Base-by-base conservation (phyloP, 345 rosid genomes). In the Bruguiera sexangula region DNA sequence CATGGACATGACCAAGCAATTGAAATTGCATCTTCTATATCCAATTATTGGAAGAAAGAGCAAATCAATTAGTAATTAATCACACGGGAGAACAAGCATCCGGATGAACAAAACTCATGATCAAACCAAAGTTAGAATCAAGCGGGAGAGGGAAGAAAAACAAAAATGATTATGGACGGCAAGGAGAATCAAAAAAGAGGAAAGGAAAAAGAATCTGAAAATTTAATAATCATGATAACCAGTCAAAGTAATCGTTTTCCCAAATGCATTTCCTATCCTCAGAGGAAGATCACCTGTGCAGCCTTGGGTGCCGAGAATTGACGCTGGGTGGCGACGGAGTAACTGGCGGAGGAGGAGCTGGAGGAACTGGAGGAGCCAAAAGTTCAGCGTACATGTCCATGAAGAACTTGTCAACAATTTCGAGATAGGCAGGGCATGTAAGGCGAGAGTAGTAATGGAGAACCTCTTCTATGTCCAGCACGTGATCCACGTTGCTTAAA, bases 391-490 rank as follows among this genome's bases (percentile, higher is more conserved):
- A 87, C 27, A 92, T 78, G 16, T 92, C 91, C 76, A 82, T 70
- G 86, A 92, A 90, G 73, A 89, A 87, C 68, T 76, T 81, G 59
- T 92, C 98, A 29, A 88, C 85, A 51, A 92, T 85, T 53, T 86
- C 92, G 20, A 83, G 58, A 78, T 87, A 92, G 51, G 85, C 84
- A 37, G 89, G 84, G n/a, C 87, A 92, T 8, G 86, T 85, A 20
- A 92, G 86, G 31, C 90, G 82, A 46, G 96, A 88, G 77, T 92
- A 92, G 76, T 85, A 92, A 70, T 88, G 83, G 3, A 88, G 78
- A 69, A 92, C 84, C 80, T 92, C 93, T 78, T 87, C 86, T 8
- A 92, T 73, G 81, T 90, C 96, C 13, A 83, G 70, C 36, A 85
- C 81, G 71, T 87, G 92, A 61, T 86, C 89, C 31, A 84, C 80